phyloP scores from a whole-genome alignment of 306 rosid species.

The Crataegus laevigata region DNA sequence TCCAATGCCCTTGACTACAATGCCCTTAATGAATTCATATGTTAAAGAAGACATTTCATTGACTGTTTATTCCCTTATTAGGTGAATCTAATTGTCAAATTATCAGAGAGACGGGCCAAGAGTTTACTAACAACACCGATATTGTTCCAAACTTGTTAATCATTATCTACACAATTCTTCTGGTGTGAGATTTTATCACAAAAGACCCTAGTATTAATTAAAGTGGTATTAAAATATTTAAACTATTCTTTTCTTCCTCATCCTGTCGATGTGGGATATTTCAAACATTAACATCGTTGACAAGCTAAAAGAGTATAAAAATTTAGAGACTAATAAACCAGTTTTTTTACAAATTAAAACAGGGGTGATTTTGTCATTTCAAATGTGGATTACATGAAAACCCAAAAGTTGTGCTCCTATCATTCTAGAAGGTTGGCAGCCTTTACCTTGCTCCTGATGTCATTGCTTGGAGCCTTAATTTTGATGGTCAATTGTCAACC shows the following conservation, averaged over 20 bases:
- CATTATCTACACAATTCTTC: too few relatives aligned
- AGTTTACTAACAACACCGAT: too few relatives aligned
- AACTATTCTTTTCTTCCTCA: too few relatives aligned
- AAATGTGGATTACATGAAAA: neutral
- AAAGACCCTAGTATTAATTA: too few relatives aligned
- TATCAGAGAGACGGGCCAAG: too few relatives aligned
- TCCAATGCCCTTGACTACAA: too few relatives aligned
- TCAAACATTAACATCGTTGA: neutral
- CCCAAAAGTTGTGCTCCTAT: neutral
- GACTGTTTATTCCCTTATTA: neutral
- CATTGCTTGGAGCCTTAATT: neutral
- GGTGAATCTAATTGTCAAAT: neutral
- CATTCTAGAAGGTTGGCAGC: constrained; percentile 17
- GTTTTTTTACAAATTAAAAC: neutral
- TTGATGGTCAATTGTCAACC: constrained; percentile 12
- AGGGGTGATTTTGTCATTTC: neutral
- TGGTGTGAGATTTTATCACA: fast-evolving
- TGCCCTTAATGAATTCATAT: neutral
- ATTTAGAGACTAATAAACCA: neutral
- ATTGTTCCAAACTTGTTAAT: too few relatives aligned
- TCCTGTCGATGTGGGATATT: too few relatives aligned
- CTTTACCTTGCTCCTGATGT: neutral
- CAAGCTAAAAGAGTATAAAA: neutral
- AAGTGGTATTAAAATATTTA: too few relatives aligned
- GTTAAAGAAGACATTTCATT: neutral